Conservation (phyloP, 1,139 yeast genomes). For the Blastobotrys aristatus region DNA sequence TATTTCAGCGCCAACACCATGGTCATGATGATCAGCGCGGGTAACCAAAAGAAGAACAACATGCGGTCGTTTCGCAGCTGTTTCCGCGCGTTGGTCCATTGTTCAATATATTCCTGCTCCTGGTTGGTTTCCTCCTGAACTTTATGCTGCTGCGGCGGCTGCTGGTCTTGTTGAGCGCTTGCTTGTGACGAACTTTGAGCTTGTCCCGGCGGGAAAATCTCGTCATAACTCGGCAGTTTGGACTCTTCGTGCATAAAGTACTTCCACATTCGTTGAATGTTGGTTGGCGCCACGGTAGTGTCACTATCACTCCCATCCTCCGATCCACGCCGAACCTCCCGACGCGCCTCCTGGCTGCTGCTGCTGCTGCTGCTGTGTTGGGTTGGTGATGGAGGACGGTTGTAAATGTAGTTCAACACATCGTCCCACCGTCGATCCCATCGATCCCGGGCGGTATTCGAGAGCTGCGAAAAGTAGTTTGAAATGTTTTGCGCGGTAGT, state of each 20-base stretch:
- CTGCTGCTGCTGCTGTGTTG: conserved; percentile 2
- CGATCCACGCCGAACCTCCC: conserved; percentile 1
- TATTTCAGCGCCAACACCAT: conserved; percentile 19
- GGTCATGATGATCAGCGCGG: conserved; percentile 28
- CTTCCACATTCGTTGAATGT: conserved; percentile 22
- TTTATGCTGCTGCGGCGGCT: background rate
- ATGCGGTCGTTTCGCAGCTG: conserved; percentile 69
- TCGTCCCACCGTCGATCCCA: conserved; percentile 29
- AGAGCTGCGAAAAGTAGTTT: conserved; percentile 22
- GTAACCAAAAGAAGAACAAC: conserved; percentile 71
- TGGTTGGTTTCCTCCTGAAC: conserved; percentile 8
- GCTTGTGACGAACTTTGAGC: conserved; percentile 10
- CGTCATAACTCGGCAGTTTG: conserved; percentile 64
- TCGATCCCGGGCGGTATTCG: conserved; percentile 26
- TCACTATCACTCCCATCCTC: conserved; percentile 22
- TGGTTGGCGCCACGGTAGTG: conserved; percentile 17
- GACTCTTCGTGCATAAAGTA: conserved; percentile 20
- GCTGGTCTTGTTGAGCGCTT: background rate
- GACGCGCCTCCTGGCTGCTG: too few relatives aligned
- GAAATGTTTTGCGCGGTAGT: conserved; percentile 25
- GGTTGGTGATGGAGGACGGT: conserved; percentile 2
- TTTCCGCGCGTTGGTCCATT: conserved; percentile 38
- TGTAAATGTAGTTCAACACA: conserved; percentile 23
- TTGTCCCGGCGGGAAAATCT: conserved; percentile 64
- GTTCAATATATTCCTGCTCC: conserved; percentile 23